Evolutionary conservation across 139 green algal species (phyloP), one percentile per base, ranked within the genome.

Genomic region (Picochlorum sp.): DNA sequence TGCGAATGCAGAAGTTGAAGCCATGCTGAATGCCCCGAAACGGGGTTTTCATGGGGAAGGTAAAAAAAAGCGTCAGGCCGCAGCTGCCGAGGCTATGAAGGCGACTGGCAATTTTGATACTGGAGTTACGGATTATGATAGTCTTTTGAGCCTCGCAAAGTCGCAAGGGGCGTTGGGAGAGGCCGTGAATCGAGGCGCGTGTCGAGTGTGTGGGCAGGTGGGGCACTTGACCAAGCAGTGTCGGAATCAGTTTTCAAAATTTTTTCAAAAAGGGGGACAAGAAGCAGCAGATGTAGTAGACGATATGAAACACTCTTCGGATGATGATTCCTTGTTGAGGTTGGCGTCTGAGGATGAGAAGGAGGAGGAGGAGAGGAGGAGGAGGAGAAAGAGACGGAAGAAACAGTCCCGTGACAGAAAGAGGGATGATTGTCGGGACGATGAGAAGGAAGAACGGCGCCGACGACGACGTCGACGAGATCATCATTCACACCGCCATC

Each of bases 211-310:
- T 66, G 86, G 88, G 23, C 78, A 90, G 56, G 69, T 93, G 13
- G 88, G 88, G 6, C 88, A 95, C 76, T 78, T 95, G 13, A 93
- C 88, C 8, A 89, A 88, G 74, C 85, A 95, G 82, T 95, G 88
- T 78, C 78, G 79, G 45, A 93, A 93, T 68, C 65, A 77, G 10
- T 55, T 86, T 54, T 75, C 79, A 10, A 24, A 30, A 10, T 68
- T 62, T 41, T 75, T 59, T 57, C 14, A 68, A 5, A 21, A 20
- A 54, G 47, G 47, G 11, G 6, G 2, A 41, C 8, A 41, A 41
- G 34, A 41, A 41, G 28, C 47, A 54, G 11, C n/a, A 26, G 47
- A 26, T 0, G 6, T 20, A 20, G 15, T 15, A 51, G 45, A 51
- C 0, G 0, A 18, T 51, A 20, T 51, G 5, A 6, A 51, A 51